Evolutionary conservation across 129 eudicot genomes (phyloP).

Genomic region (Flaveria brownii): DNA sequence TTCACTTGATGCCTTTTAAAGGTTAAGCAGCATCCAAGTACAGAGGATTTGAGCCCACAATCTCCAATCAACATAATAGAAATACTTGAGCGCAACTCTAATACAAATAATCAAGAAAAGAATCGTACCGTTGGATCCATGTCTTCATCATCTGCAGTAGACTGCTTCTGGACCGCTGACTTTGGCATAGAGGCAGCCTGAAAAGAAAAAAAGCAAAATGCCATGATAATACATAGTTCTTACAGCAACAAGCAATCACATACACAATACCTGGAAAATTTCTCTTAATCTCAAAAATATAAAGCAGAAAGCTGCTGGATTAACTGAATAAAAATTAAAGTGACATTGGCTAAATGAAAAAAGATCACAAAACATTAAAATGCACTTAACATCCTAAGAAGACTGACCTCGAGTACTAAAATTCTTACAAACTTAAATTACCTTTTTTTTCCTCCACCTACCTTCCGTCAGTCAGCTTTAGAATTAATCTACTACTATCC

Average conservation of each 20-base stretch:
- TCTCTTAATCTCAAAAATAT: not conserved
- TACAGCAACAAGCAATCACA: not conserved
- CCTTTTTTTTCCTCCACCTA: not conserved
- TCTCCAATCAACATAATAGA: not conserved
- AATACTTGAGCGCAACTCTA: not conserved
- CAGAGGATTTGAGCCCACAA: not conserved
- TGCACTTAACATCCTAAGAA: not conserved
- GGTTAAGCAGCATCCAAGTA: conserved; percentile 1
- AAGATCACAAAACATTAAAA: not conserved
- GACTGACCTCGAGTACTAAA: not conserved
- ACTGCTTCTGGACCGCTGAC: conserved; percentile 45
- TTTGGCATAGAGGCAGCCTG: conserved; percentile 55
- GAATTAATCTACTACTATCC: not conserved
- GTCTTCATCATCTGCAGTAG: conserved; percentile 78
- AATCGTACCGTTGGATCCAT: conserved; percentile 84
- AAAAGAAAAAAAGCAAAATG: not conserved
- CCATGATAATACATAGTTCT: not conserved
- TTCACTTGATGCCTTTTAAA: not conserved
- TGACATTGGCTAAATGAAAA: not conserved
- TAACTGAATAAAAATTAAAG: not conserved
- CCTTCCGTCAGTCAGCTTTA: not conserved
- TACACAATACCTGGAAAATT: not conserved
- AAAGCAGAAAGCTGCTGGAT: not conserved
- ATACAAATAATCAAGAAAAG: not conserved
- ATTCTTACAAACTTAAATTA: not conserved